Percentiles rank a stretch among this genome's conserved stretches.
Evolutionary conservation across 2,329 filamentous ascomycete genomes (phyloP).

Genomic region (Talaromyces albobiverticillius): DNA sequence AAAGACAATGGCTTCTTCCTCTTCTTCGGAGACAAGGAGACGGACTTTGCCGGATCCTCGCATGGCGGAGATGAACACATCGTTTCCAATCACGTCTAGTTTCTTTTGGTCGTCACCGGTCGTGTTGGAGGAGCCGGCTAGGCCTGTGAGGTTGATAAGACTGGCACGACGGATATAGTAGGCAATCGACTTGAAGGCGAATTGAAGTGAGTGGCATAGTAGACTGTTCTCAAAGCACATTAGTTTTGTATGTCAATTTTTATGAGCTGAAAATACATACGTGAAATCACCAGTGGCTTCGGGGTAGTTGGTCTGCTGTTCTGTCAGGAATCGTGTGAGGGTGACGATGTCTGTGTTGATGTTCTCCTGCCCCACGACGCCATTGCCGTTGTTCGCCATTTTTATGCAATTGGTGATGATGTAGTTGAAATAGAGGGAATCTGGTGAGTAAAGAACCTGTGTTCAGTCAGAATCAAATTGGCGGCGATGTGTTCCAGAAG

Average conservation of each 20-base stretch:
- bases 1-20: constrained; percentile 90
- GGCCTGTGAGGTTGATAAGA: constrained; percentile 89
- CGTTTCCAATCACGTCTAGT: constrained; percentile 97
- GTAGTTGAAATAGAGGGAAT: background rate
- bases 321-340: constrained; percentile 89
- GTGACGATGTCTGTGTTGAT: constrained; percentile 97
- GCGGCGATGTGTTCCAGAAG: constrained; percentile 3
- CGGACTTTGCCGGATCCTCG: constrained; percentile 85
- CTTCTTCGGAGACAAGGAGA: constrained; percentile 94
- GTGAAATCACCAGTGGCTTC: constrained; percentile 99
- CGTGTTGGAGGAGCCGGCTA: constrained; percentile 90
- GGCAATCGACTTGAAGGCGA: constrained; percentile 99
- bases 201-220: constrained; percentile 95
- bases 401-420: constrained; percentile 23
- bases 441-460: background rate
- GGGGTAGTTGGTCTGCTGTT: constrained; percentile 89
- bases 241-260: background rate
- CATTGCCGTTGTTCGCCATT: constrained; percentile 40
- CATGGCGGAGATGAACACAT: constrained; percentile 96
- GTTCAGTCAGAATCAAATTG: background rate
- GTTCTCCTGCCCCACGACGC: constrained; percentile 63
- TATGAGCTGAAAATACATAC: constrained; percentile 52
- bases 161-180: constrained; percentile 98
- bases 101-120: constrained; percentile 99
- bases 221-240: constrained; percentile 55